phyloP scores from a whole-genome alignment of 495 filamentous ascomycete species.

The Annulohypoxylon stygium region DNA sequence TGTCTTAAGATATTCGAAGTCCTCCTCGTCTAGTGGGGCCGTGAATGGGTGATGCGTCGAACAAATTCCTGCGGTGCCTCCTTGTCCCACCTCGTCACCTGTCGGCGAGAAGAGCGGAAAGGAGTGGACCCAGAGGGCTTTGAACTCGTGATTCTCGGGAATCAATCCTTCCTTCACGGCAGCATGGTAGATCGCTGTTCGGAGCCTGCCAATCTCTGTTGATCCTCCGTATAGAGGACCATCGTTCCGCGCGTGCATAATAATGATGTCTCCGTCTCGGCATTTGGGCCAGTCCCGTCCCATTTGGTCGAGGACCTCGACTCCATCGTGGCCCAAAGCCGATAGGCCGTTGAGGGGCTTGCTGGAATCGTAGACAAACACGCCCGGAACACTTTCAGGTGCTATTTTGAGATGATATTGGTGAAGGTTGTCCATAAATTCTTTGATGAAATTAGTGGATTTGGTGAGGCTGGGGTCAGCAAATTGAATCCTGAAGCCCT shows the following conservation, averaged over 20 bases:
- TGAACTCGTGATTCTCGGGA: slow-evolving; percentile 65
- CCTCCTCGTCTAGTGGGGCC: slow-evolving; percentile 77
- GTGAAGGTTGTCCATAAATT: slow-evolving; percentile 77
- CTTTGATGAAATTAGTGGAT: slow-evolving; percentile 70
- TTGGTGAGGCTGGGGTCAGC: slow-evolving; percentile 52
- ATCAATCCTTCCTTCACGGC: slow-evolving; percentile 73
- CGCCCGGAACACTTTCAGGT: slow-evolving; percentile 77
- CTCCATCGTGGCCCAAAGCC: slow-evolving; percentile 78
- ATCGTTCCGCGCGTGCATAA: slow-evolving; percentile 81
- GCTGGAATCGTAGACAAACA: slow-evolving; percentile 77
- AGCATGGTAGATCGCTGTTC: slow-evolving; percentile 75
- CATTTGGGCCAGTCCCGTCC: slow-evolving; percentile 34
- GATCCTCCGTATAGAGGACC: slow-evolving; percentile 74
- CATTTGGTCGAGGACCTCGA: slow-evolving; percentile 30
- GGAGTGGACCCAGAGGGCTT: slow-evolving; percentile 85
- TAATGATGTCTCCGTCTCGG: slow-evolving; percentile 79
- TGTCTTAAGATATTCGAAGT: slow-evolving; percentile 79
- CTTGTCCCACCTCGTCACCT: slow-evolving; percentile 79
- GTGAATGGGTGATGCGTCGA: slow-evolving; percentile 98
- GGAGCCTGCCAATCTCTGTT: slow-evolving; percentile 82
- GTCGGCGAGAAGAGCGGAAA: slow-evolving; percentile 91
- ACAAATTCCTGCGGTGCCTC: slow-evolving; percentile 80
- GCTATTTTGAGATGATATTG: slow-evolving; percentile 69
- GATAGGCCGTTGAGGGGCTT: slow-evolving; percentile 80
- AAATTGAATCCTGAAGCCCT: slow-evolving; percentile 74